phyloP scores from a whole-genome alignment of 306 rosid genomes.

The Fragaria iinumae region DNA sequence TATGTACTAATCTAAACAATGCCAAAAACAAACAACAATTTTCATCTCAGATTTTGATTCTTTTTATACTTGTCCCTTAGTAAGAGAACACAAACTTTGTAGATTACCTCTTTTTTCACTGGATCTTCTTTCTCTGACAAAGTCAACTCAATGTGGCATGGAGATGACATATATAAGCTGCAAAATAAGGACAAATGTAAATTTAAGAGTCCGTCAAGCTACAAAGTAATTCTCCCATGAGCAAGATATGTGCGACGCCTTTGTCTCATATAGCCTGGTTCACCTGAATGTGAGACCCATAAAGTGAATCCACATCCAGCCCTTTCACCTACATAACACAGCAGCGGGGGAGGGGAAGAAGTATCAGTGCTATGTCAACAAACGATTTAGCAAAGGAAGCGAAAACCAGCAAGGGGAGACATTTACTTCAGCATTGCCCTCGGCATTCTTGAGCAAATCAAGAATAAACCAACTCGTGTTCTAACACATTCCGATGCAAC shows the following conservation, averaged over 20 bases:
- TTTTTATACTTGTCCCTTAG: not conserved
- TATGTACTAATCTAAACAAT: not conserved
- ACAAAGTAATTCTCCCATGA: conserved; percentile 44
- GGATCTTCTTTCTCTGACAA: conserved; percentile 88
- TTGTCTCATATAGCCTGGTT: conserved; percentile 80
- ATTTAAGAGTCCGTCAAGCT: not conserved
- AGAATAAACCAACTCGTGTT: conserved; percentile 71
- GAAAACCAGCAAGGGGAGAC: not conserved
- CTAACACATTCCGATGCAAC: conserved; percentile 29
- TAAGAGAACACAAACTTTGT: not conserved
- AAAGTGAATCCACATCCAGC: conserved; percentile 74
- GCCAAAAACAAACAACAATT: not conserved
- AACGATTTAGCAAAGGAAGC: not conserved
- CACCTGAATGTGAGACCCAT: conserved; percentile 79
- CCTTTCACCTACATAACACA: conserved; percentile 61
- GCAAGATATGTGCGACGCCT: conserved; percentile 88
- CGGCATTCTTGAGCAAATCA: conserved; percentile 88
- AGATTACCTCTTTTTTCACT: conserved; percentile 75
- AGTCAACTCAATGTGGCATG: conserved; percentile 83
- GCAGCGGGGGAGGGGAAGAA: too few relatives aligned
- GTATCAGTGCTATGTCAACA: not conserved
- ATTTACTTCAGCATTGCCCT: conserved; percentile 80
- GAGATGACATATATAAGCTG: conserved; percentile 96
- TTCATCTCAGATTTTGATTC: not conserved
- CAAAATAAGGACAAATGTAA: not conserved